These are phyloP conservation scores for Paracoccidioides lutzii DNA, from an alignment of 2,329 filamentous ascomycete species.

Conservation along the genomic window DNA sequence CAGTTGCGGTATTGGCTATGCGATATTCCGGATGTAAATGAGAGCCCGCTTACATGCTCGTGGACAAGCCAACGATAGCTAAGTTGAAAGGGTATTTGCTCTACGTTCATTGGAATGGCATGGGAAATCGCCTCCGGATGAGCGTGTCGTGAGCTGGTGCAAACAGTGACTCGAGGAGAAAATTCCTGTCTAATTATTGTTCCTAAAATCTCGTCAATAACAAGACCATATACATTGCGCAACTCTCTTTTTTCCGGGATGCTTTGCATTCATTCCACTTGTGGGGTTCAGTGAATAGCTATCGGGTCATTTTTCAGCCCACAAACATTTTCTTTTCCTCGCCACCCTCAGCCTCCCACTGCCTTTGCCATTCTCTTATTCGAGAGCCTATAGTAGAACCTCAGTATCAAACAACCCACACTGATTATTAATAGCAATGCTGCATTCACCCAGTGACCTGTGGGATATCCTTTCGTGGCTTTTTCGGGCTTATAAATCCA, in stretches of 20 bases:
- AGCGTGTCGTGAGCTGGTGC: no score
- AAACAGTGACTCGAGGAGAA: background rate
- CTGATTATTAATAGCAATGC: constrained; percentile 47
- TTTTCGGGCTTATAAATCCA: constrained; percentile 61
- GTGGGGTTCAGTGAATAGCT: background rate
- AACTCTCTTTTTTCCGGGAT: no score
- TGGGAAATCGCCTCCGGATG: no score
- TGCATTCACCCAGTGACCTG: constrained; percentile 56
- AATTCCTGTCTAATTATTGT: background rate
- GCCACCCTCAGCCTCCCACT: constrained; percentile 23
- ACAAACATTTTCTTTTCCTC: constrained; percentile 15
- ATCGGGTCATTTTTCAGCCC: background rate
- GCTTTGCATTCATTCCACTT: background rate
- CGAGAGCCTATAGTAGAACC: constrained; percentile 41
- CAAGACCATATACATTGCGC: background rate
- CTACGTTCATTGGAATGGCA: no score
- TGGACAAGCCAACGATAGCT: no score
- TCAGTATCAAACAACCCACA: constrained; percentile 41
- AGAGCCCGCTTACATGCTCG: no score
- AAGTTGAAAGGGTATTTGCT: no score
- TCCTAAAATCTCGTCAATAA: background rate
- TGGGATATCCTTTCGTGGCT: constrained; percentile 49
- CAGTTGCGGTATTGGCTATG: no score
- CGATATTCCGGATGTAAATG: no score
- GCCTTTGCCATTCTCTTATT: constrained; percentile 24